Conservation (phyloP, 352 stramenopile species). For the Globisporangium echinulatum region DNA sequence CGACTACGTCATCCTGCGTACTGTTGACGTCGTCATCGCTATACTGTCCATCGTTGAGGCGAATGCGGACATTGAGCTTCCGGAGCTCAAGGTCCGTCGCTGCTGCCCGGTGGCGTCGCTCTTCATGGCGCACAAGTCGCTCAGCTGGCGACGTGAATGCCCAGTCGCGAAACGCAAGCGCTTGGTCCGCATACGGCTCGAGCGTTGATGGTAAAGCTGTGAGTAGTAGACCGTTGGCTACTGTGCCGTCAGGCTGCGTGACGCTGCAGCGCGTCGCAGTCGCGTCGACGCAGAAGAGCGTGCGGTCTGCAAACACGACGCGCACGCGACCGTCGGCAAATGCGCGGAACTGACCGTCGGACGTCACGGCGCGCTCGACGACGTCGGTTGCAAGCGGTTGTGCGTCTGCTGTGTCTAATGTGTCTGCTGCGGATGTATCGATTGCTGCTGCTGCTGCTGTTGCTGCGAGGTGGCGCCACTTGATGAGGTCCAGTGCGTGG, state of each 20-base stretch:
- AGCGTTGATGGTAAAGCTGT: constrained; percentile 16
- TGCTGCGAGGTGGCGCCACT: constrained; percentile 8
- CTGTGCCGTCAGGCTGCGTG: constrained; percentile 41
- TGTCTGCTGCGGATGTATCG: not conserved
- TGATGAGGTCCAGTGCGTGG: constrained; percentile 10
- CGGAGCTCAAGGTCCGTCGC: constrained; percentile 31
- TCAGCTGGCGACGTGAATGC: constrained; percentile 48
- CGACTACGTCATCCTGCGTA: no score
- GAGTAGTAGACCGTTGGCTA: constrained; percentile 6
- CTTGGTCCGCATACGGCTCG: constrained; percentile 43
- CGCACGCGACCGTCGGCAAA: constrained; percentile 59
- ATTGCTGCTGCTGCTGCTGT: not conserved
- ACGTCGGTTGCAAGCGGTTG: constrained; percentile 5
- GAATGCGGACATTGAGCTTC: constrained; percentile 34
- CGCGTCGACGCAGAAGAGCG: constrained; percentile 54
- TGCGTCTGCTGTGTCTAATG: not conserved
- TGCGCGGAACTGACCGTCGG: constrained; percentile 53
- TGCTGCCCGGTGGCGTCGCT: constrained; percentile 23
- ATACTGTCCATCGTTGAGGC: constrained; percentile 19
- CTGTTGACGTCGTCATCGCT: constrained; percentile 3
- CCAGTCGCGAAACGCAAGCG: constrained; percentile 62
- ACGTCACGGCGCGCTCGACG: constrained; percentile 35
- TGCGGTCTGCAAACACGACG: constrained; percentile 61
- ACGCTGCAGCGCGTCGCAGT: constrained; percentile 28
- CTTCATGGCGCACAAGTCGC: constrained; percentile 33